These are phyloP conservation scores for Nigrospora sphaerica DNA, from an alignment of 2,329 filamentous ascomycete species.

Conservation along the genomic window DNA sequence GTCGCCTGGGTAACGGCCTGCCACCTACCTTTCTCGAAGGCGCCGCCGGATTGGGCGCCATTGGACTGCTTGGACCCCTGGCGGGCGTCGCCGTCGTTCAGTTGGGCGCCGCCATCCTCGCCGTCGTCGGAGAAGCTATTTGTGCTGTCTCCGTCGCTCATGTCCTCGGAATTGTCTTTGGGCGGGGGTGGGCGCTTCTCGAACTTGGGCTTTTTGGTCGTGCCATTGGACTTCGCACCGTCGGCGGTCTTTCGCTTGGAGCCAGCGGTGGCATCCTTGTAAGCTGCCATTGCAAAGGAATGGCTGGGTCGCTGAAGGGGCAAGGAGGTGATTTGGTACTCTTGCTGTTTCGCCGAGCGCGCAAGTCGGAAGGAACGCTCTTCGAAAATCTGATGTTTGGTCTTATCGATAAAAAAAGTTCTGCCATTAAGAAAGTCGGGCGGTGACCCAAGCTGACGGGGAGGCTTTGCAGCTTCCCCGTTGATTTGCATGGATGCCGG, in stretches of 20 bases:
- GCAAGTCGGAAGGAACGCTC: too few relatives aligned
- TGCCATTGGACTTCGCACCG: conserved; percentile 34
- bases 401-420: too few relatives aligned
- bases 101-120: conserved; percentile 45
- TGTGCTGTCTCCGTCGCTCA: conserved; percentile 27
- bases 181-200: conserved; percentile 27
- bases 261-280: conserved; percentile 24
- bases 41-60: conserved; percentile 23
- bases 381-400: too few relatives aligned
- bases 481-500: too few relatives aligned
- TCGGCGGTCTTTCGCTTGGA: conserved; percentile 45
- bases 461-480: too few relatives aligned
- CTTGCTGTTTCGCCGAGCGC: too few relatives aligned
- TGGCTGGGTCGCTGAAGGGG: too few relatives aligned
- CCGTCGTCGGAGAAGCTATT: conserved; percentile 40
- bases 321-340: too few relatives aligned
- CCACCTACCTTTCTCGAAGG: conserved; percentile 34
- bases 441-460: too few relatives aligned
- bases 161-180: conserved; percentile 29
- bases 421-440: too few relatives aligned
- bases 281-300: too few relatives aligned
- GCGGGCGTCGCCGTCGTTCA: conserved; percentile 22
- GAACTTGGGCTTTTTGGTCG: conserved; percentile 25
- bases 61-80: conserved; percentile 16
- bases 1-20: not conserved